Evolutionary conservation across 2,329 filamentous ascomycete genomes (phyloP).

Genomic region (Trichocomaceae sp.): DNA sequence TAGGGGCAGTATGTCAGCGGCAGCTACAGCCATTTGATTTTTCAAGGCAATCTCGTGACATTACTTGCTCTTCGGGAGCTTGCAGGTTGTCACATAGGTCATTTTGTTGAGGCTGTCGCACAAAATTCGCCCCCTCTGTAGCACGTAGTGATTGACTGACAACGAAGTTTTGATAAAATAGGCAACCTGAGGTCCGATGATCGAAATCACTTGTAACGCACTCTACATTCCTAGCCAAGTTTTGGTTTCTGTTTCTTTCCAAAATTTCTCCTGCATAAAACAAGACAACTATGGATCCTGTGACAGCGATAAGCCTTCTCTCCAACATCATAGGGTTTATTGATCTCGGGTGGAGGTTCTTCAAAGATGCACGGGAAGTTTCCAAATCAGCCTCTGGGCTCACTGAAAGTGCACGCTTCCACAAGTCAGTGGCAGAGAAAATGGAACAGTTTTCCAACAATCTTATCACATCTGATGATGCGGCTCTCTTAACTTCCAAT

Average conservation of each 20-base stretch:
- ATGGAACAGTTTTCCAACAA: neutral
- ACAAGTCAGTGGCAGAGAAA: neutral
- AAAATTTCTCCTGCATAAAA: neutral
- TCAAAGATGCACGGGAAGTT: neutral
- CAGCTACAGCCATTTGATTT: no score
- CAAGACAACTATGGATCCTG: neutral
- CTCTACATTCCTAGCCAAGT: neutral
- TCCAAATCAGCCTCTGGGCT: neutral
- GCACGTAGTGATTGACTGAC: neutral
- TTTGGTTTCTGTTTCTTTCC: neutral
- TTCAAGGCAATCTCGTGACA: neutral
- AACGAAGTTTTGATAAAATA: neutral
- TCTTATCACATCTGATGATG: neutral
- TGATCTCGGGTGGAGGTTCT: neutral
- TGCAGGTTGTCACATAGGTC: neutral
- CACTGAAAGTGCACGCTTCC: neutral
- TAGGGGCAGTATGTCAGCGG: neutral
- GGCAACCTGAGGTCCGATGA: neutral
- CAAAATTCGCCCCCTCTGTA: neutral
- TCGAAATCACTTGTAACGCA: neutral
- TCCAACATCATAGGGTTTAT: neutral
- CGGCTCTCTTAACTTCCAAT: neutral
- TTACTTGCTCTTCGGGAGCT: neutral
- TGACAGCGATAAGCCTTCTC: neutral
- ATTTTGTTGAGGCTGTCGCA: neutral